Base-by-base conservation (phyloP, 1,284 basidiomycete species). In the Ceratobasidium sp. region DNA sequence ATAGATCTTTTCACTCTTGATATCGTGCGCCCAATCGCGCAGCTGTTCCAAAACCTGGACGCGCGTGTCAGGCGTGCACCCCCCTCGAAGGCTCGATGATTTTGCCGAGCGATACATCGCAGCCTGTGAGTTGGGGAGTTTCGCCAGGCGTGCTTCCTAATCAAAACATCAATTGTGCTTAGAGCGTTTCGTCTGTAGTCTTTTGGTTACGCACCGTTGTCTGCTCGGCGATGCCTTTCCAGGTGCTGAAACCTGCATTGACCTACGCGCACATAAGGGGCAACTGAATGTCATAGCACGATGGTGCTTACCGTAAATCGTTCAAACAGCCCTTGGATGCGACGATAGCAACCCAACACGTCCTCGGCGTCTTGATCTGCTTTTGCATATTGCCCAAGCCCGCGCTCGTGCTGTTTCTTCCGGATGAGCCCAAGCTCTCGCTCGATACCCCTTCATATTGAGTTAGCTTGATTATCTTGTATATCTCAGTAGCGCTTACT, bases 191-290 rank as follows among this genome's bases (percentile, higher is more conserved):
- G 11, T n/a, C n/a, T 13, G 49, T n/a, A 53, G n/a, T n/a, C 49
- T 16, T 9, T 9, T 53, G 3, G 5, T 8, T 13, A 34, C 56
- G 7, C 37, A 59, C 56, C 56, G 56, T 59, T 39, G 34, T 13
- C 29, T 37, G 9, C 22, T 59, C 56, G 29, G 34, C 56, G 19
- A 59, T 31, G 22, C 7, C 37, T 8, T 37, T 59, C 56, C 29
- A 59, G 31, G 31, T 59, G 14, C n/a, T n/a, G 56, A 59, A 11
- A 16, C 29, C 19, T 37, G 31, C 56, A n/a, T 59, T 59, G 31
- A 8, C 9, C 49, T 53, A 27, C 9, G 24, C 24, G 24, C 14
- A 29, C 14, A 27, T 16, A 6, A 29, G 24, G 8, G 22, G 31
- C 24, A 56, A 27, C 5, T 43, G 16, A 16, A 56, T 29, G 24